Base-by-base conservation (phyloP, 2,329 filamentous ascomycete species). In the Fusarium haematococcum region DNA sequence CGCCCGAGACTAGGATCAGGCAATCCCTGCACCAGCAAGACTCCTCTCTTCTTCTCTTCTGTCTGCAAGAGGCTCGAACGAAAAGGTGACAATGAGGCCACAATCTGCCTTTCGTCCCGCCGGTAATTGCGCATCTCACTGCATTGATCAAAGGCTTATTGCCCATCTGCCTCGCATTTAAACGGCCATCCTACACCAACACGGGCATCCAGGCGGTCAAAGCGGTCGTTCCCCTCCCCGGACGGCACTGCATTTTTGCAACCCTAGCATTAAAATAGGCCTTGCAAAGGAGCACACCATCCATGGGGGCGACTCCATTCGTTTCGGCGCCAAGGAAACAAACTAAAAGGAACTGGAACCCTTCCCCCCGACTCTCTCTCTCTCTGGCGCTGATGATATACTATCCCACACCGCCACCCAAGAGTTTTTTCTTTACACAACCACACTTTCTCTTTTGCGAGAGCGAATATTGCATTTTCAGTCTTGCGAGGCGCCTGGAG, bases 141-240 rank as follows among this genome's bases (percentile, higher is more conserved):
- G 76, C 71, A 75, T 78, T 75, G 67, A 75, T 75, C 65, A 76
- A 75, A 65, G 50, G 63, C 62, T 74, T 68, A 76, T 66, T 71
- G 69, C 67, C 50, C 69, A 58, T 70, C 56, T 63, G 62, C 68
- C 67, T 75, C 72, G 59, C 48, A 63, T 77, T 73, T 67, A 69
- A 73, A 52, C 63, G 62, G 65, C 13, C 27, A 62, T 78, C 73
- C 62, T 67, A 77, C 76, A 77, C 76, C 62, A 68, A 77, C 76
- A 77, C 76, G 65, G 73, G 65, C 69, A 70, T 68, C 69, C 57
- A 70, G 67, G 76, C 76, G 76, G 76, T 78, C 76, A 78, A 75
- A 76, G 76, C 76, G 69, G 73, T 52, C 60, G 54, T 63, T 63
- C 65, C 71, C 68, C 65, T 61, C 62, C 76, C 72, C 70, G 67